phyloP scores from a whole-genome alignment of 768 basidiomycete species.

The Leccinellum albellum region DNA sequence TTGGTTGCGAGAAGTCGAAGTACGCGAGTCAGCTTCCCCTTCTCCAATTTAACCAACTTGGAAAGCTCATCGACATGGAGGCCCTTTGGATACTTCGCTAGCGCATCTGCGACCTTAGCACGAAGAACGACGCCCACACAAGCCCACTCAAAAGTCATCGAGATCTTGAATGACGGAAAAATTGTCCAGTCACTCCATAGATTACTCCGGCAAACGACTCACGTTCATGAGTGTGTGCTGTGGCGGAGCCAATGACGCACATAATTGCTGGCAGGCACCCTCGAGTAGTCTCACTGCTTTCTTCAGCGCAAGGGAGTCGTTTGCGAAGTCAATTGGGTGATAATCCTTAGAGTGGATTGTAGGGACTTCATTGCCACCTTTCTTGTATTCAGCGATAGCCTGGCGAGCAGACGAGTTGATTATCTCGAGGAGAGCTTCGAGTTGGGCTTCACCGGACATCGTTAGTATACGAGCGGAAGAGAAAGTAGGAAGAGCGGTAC shows the following conservation, averaged over 20 bases:
- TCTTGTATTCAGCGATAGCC: conserved; percentile 26
- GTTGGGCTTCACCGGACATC: conserved; percentile 27
- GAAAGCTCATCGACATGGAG: conserved; percentile 26
- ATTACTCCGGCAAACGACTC: neutral
- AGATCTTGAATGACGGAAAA: conserved; percentile 5
- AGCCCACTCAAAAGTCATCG: conserved; percentile 25
- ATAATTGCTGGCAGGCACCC: conserved; percentile 26
- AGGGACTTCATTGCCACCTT: conserved; percentile 19
- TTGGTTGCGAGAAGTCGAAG: conserved; percentile 30
- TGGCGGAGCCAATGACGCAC: conserved; percentile 26
- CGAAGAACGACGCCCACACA: conserved; percentile 24
- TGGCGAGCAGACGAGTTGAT: conserved; percentile 28
- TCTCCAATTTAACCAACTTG: conserved; percentile 22
- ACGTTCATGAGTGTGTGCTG: conserved; percentile 28
- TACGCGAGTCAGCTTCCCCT: conserved; percentile 28
- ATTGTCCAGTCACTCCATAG: neutral
- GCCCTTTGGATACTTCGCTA: conserved; percentile 26
- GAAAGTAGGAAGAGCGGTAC: neutral
- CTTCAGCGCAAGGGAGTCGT: conserved; percentile 19
- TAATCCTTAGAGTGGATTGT: conserved; percentile 20
- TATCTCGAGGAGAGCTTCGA: conserved; percentile 30
- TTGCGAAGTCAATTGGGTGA: conserved; percentile 23
- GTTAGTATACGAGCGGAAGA: neutral
- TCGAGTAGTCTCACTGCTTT: conserved; percentile 27
- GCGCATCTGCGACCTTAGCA: conserved; percentile 26